Evolutionary conservation across 192 early-diverging fungal genomes (phyloP).

Genomic region (Coemansia sp.): DNA sequence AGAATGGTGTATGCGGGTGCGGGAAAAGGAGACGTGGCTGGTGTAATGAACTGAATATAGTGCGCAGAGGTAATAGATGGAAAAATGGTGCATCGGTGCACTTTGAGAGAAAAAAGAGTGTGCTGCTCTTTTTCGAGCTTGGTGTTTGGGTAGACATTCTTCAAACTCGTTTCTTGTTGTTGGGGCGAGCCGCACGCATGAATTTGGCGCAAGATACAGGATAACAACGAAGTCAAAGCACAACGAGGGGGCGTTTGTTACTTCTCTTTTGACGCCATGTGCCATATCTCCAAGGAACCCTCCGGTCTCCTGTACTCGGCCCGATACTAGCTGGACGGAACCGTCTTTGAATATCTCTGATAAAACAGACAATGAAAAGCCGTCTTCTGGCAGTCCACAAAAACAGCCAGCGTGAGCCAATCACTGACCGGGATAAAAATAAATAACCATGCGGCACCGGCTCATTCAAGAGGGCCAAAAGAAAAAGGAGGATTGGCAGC

Average conservation of each 20-base stretch:
- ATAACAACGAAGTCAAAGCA: no score
- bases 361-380: background rate
- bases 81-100: no score
- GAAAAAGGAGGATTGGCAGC: background rate
- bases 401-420: constrained; percentile 1
- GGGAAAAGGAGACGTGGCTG: background rate
- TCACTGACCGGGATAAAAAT: background rate
- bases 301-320: background rate
- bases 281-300: background rate
- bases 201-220: no score
- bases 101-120: no score
- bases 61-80: no score
- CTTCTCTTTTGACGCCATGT: no score
- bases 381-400: background rate
- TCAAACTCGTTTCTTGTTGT: no score
- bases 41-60: background rate
- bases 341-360: background rate
- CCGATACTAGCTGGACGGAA: no score
- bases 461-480: background rate
- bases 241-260: no score
- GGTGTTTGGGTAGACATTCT: no score
- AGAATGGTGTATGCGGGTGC: background rate
- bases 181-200: no score
- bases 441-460: background rate
- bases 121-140: no score